These are phyloP conservation scores for Eimeria falciformis DNA, from an alignment of 169 alveolate genomes.

Conservation along the genomic window DNA sequence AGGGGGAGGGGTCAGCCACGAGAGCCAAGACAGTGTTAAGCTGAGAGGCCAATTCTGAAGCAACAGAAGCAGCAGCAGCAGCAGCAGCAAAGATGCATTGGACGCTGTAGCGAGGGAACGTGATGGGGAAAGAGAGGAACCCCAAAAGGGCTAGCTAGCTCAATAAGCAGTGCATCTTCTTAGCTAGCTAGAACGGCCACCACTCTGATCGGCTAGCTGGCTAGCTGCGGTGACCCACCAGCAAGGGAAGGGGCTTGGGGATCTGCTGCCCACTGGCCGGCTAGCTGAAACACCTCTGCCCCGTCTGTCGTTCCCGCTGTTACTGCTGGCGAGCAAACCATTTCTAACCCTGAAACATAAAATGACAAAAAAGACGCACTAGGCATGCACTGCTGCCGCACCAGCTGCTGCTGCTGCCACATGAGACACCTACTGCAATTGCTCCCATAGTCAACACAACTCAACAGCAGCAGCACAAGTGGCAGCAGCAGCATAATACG, in stretches of 20 bases:
- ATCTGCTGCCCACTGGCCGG: constrained; percentile 34
- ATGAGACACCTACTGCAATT: neutral
- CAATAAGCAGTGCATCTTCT: too few species aligned
- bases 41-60: constrained; percentile 8
- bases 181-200: too few species aligned
- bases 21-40: constrained; percentile 13
- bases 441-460: neutral
- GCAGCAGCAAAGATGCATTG: neutral
- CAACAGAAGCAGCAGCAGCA: neutral
- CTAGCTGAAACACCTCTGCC: constrained; percentile 2
- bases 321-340: neutral
- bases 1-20: constrained; percentile 31
- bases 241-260: constrained; percentile 30
- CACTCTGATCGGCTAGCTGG: neutral
- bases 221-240: constrained; percentile 25
- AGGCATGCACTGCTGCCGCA: neutral
- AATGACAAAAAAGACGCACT: neutral
- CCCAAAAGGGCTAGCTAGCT: neutral
- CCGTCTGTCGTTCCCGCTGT: neutral
- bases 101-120: neutral
- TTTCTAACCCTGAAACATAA: constrained; percentile 2
- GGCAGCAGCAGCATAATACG: neutral
- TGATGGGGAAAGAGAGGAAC: neutral
- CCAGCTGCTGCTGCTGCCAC: constrained; percentile 6
- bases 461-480: constrained; percentile 10